phyloP scores from a whole-genome alignment of 352 stramenopile genomes.

The Pythium dissimile region DNA sequence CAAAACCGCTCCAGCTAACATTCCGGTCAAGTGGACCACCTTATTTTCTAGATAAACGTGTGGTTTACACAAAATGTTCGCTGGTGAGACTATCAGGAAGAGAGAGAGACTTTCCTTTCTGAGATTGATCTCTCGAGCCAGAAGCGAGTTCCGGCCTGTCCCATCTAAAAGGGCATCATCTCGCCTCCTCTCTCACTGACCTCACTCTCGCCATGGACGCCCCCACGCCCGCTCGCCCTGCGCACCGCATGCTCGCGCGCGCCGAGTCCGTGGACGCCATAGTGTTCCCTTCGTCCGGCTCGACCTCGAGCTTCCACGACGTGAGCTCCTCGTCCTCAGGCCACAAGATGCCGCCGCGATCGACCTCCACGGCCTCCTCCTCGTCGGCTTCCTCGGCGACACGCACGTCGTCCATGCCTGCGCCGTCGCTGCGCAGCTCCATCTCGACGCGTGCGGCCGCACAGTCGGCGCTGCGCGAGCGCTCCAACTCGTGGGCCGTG shows the following conservation, averaged over 20 bases:
- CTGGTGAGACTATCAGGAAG: too few species aligned
- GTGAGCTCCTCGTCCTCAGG: not conserved
- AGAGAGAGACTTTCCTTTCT: too few species aligned
- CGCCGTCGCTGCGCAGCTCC: slow-evolving; percentile 12
- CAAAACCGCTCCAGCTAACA: not conserved
- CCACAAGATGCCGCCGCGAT: not conserved
- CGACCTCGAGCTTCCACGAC: slow-evolving; percentile 11
- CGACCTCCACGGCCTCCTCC: not conserved
- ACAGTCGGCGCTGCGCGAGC: slow-evolving; percentile 42
- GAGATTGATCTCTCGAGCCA: not conserved
- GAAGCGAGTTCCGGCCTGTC: not conserved
- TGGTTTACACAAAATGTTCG: not conserved
- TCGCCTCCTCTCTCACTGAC: not conserved
- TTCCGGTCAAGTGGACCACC: not conserved
- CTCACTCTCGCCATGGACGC: not conserved
- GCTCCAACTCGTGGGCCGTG: slow-evolving; percentile 55
- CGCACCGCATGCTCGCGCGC: slow-evolving; percentile 27
- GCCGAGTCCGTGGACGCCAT: slow-evolving; percentile 39
- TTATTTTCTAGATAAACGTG: not conserved
- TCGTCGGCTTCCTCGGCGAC: not conserved
- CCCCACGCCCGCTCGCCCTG: not conserved
- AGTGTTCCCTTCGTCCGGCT: slow-evolving; percentile 17
- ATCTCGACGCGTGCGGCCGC: slow-evolving; percentile 23
- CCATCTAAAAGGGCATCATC: not conserved
- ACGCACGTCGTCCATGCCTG: not conserved